Evolutionary conservation across 2,329 filamentous ascomycete genomes (phyloP).

Genomic region (Trichoderma semiorbis): DNA sequence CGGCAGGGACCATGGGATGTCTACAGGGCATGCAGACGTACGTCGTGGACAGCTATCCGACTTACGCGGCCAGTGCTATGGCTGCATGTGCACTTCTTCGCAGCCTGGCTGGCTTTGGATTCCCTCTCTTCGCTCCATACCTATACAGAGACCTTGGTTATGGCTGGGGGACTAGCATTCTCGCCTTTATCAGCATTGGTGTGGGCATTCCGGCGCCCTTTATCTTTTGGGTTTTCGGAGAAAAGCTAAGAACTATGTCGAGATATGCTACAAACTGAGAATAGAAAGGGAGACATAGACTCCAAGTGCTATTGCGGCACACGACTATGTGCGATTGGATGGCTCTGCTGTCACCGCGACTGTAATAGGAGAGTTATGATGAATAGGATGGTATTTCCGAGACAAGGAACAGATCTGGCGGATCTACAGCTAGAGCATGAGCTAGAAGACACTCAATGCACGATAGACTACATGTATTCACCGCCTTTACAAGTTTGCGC

Average conservation of each 20-base stretch:
- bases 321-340: background rate
- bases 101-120: background rate
- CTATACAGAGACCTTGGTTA: background rate
- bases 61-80: background rate
- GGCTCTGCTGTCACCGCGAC: too few species aligned
- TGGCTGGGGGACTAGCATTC: background rate
- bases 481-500: background rate
- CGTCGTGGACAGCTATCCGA: background rate
- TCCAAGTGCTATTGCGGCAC: background rate
- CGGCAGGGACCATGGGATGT: background rate
- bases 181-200: background rate
- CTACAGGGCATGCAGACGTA: background rate
- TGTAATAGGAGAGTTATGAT: too few species aligned
- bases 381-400: background rate
- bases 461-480: background rate
- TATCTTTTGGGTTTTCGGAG: background rate
- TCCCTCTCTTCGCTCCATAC: background rate
- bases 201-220: background rate
- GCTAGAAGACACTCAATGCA: background rate
- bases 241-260: background rate
- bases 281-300: background rate
- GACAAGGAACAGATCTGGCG: background rate
- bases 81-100: background rate
- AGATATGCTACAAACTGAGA: background rate
- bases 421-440: background rate